Conservation (phyloP, 805 yeast species). For the Blastobotrys terrestris region DNA sequence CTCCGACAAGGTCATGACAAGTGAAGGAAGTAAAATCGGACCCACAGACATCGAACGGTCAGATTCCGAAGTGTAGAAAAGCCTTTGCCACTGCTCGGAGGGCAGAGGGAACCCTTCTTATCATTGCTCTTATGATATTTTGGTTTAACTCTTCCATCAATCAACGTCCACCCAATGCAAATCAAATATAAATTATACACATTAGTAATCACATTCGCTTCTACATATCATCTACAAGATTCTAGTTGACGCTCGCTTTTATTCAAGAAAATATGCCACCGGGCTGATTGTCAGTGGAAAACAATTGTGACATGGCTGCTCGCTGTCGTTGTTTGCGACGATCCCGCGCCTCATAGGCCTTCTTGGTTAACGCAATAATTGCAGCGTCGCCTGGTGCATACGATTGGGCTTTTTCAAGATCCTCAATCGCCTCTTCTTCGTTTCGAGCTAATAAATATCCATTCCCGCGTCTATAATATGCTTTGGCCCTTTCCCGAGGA, state of each 20-base stretch:
- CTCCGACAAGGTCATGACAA: background rate
- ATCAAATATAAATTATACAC: too few species aligned
- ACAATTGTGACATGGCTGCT: slow-evolving; percentile 10
- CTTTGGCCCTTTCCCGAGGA: slow-evolving; percentile 73
- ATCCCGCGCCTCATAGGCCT: slow-evolving; percentile 19
- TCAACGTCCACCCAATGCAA: too few species aligned
- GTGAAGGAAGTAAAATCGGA: background rate
- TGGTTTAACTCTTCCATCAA: too few species aligned
- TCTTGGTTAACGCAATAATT: slow-evolving; percentile 21
- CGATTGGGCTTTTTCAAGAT: slow-evolving; percentile 57
- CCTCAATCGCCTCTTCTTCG: slow-evolving; percentile 63
- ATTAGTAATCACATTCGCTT: too few species aligned
- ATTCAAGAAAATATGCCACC: background rate
- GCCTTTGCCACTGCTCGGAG: too few species aligned
- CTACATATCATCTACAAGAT: too few species aligned
- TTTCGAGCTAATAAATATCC: slow-evolving; percentile 60
- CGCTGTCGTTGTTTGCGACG: slow-evolving; percentile 2
- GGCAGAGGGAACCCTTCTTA: too few species aligned
- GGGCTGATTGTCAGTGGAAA: background rate
- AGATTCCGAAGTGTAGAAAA: too few species aligned
- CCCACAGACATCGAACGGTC: background rate
- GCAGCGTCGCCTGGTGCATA: slow-evolving; percentile 48
- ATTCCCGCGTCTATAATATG: slow-evolving; percentile 77
- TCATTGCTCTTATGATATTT: too few species aligned
- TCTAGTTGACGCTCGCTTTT: too few species aligned